Evolutionary conservation across 805 yeast species (phyloP), one percentile per base, ranked within the genome.

Genomic region (Groenewaldozyma salmanticensis): DNA sequence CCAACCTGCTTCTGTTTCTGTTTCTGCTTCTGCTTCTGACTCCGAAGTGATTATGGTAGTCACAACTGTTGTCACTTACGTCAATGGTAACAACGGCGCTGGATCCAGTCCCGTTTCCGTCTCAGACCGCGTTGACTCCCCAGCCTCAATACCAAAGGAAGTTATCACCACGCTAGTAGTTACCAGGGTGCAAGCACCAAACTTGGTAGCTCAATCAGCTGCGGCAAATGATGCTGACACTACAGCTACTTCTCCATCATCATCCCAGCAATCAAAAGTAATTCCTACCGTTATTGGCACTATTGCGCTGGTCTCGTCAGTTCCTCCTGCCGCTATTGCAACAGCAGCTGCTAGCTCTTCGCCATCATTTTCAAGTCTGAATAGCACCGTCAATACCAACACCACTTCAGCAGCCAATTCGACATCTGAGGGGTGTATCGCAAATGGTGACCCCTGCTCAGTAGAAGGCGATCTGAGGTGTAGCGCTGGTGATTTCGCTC

Each of bases 391-490:
- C 16, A 20, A n/a, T n/a, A 33, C 16, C 17, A n/a, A 4, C 18
- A 33, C 32, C 5, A 5, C 35, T 33, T 20, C 19, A n/a, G 21
- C 35, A 16, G 18, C 35, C 4, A 33, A n/a, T 35, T 17, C 27
- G 13, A 24, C 39, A 6, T 36, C 19, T 20, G 20, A 20, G 15
- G 19, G 34, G 17, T 44, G 47, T 31, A 47, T 49, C 4, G 39
- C 37, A 13, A 38, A 50, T 16, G 58, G 58, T 16, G 50, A 38
- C 3, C 29, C 50, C 6, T 57, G 61, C 37, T 37, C 50, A 3
- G 42, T 35, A 7, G 52, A 56, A 15, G 61, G 61, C 5, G 54
- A 42, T 16, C 32, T 52, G 34, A 41, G 46, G 2, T 57, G 61
- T 42, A 44, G 44, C 13, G 59, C 59, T 16, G 37, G 45, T 20